These are phyloP conservation scores for Paramecium pentaurelia DNA, from an alignment of 73 alveolate species.

Conservation along the genomic window DNA sequence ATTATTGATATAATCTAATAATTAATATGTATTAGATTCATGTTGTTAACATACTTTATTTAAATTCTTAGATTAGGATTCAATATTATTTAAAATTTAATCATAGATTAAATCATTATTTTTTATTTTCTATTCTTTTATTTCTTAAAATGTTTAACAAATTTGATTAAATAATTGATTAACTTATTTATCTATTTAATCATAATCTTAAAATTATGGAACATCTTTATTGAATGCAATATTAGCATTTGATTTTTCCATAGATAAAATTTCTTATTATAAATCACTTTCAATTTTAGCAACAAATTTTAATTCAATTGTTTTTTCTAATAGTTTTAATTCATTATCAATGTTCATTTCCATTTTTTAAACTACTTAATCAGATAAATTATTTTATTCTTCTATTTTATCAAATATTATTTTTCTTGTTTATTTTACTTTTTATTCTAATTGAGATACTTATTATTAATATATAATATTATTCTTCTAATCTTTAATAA, in stretches of 20 bases:
- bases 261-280: background rate
- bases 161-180: background rate
- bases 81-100: background rate
- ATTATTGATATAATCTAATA: background rate
- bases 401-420: conserved; percentile 8
- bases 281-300: conserved; percentile 21
- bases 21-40: background rate
- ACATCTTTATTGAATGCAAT: background rate
- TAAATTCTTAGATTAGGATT: background rate
- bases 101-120: conserved; percentile 27
- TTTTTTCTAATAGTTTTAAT: background rate
- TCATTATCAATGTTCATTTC: conserved; percentile 20
- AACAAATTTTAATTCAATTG: background rate
- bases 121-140: background rate
- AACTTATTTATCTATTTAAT: background rate
- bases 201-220: background rate
- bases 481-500: background rate
- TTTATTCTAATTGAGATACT: background rate
- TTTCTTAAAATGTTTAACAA: background rate
- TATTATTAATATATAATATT: background rate
- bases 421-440: background rate
- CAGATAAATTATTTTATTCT: conserved; percentile 4
- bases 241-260: background rate
- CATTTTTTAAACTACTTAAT: background rate
- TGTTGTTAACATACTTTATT: background rate